Evolutionary conservation across 2,329 filamentous ascomycete species (phyloP), one percentile per base, ranked within the genome.

Genomic region (Aspergillus ruber): DNA sequence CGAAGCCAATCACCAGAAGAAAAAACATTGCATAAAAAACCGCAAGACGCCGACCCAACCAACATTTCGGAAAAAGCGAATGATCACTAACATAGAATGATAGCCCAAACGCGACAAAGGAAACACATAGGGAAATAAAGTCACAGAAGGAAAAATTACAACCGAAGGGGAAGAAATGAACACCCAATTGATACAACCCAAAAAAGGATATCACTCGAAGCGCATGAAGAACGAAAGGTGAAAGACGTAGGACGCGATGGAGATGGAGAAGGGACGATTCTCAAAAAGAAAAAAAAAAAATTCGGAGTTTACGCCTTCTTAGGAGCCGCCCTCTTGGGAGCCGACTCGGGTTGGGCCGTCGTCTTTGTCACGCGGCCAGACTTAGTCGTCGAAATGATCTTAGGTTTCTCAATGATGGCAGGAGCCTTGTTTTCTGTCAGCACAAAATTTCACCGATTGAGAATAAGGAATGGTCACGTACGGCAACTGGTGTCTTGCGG

Each of bases 341-440:
- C 65, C 51, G 68, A 56, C 10, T 68, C 63, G 29, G 72, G 67
- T 43, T 76, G 75, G 39, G 73, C 68, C 33, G 73, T 73, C 38
- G 75, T 70, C 82, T 93, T 94, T 60, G 85, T 82, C 60, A 94
- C 85, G 58, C 89, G 85, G 43, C 89, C 88, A 46, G 87, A 84
- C 81, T 93, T 93, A 69, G 88, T 90, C 81, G 88, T 90, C 67
- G 79, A 81, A 45, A 90, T 73, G 43, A 85, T 77, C 62, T 83
- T 82, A 53, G 82, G 77, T 72, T 85, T 83, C 57, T 88, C 83
- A 48, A 83, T 78, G 43, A 85, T 75, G 55, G 84, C 84, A 49
- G 83, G 80, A 13, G 81, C 82, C 79, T 83, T 56, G 13, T 46
- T 43, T 10, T 21, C 36, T 12, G 53, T 64, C 54, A 69, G 56